Evolutionary conservation across 2,329 filamentous ascomycete species (phyloP).

Genomic region (Fusarium longipes): DNA sequence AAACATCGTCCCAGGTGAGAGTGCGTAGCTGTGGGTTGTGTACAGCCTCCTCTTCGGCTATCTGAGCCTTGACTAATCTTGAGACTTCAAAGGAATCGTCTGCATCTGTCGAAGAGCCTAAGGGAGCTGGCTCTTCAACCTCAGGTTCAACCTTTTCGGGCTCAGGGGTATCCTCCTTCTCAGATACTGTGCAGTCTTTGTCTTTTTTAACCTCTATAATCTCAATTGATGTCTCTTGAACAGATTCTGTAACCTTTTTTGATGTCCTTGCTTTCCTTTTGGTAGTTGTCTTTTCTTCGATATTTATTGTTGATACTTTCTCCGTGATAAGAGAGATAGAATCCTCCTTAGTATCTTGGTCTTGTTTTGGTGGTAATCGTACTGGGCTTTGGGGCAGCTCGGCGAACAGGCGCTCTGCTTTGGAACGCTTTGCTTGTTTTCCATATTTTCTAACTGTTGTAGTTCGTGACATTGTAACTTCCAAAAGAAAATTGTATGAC

Average conservation of each 20-base stretch:
- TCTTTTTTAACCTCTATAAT: slow-evolving; percentile 7
- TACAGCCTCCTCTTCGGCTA: slow-evolving; percentile 30
- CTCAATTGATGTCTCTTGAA: slow-evolving; percentile 26
- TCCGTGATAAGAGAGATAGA: slow-evolving; percentile 51
- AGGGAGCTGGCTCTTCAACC: slow-evolving; percentile 3
- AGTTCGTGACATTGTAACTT: slow-evolving; percentile 58
- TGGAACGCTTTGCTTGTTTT: slow-evolving; percentile 60
- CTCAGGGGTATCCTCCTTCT: slow-evolving; percentile 1
- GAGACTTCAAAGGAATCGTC: slow-evolving; percentile 8
- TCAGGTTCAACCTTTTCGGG: not conserved
- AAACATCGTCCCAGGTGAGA: slow-evolving; percentile 68
- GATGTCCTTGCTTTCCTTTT: slow-evolving; percentile 32
- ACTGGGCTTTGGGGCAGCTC: slow-evolving; percentile 64
- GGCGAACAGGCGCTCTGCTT: slow-evolving; percentile 61
- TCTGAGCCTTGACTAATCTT: slow-evolving; percentile 14
- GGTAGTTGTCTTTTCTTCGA: slow-evolving; percentile 37
- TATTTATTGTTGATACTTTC: slow-evolving; percentile 49
- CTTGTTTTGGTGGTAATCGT: slow-evolving; percentile 45
- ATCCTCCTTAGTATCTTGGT: slow-evolving; percentile 31
- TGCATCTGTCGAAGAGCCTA: not conserved
- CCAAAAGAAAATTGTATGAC: not conserved
- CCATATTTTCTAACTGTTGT: slow-evolving; percentile 62
- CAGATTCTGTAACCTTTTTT: slow-evolving; percentile 7
- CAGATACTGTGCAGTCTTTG: not conserved
- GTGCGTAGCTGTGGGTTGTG: slow-evolving; percentile 53